Evolutionary conservation across 306 rosid genomes (phyloP).

Genomic region (Ochetophila trinervis): DNA sequence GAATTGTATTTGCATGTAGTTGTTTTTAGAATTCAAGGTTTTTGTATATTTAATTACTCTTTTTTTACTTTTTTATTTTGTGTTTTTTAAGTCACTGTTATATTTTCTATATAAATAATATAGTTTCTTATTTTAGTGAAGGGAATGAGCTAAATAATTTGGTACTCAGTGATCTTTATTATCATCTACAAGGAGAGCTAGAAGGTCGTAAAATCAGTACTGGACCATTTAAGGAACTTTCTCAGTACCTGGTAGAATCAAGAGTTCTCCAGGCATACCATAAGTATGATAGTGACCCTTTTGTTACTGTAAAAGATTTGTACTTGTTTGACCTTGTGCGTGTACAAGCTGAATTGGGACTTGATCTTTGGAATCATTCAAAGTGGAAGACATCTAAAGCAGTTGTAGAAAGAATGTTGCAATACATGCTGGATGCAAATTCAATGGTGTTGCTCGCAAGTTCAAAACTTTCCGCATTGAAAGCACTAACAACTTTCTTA

Average conservation of each 20-base stretch:
- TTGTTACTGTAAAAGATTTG: constrained; percentile 40
- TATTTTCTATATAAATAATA: constrained; percentile 5
- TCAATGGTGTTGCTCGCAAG: constrained; percentile 54
- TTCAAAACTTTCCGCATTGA: constrained; percentile 71
- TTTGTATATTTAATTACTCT: not conserved
- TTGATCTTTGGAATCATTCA: constrained; percentile 75
- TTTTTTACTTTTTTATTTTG: constrained; percentile 1
- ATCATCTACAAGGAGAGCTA: constrained; percentile 91
- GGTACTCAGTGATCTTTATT: constrained; percentile 83
- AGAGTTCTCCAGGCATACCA: constrained; percentile 48
- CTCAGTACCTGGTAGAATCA: constrained; percentile 57
- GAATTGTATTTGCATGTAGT: not conserved
- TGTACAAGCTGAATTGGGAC: constrained; percentile 66
- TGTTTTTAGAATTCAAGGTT: not conserved
- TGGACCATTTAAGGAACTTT: constrained; percentile 84
- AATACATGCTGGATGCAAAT: constrained; percentile 64
- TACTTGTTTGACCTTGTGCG: constrained; percentile 61
- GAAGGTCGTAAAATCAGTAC: constrained; percentile 78
- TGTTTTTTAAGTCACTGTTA: constrained; percentile 7
- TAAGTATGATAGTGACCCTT: constrained; percentile 50
- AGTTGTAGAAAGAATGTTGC: constrained; percentile 67
- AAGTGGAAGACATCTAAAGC: constrained; percentile 69
- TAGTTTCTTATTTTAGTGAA: constrained; percentile 50
- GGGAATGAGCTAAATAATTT: constrained; percentile 64
- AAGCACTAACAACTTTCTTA: constrained; percentile 55